Evolutionary conservation across 306 rosid genomes (phyloP).

Genomic region (Lagenaria siceraria): DNA sequence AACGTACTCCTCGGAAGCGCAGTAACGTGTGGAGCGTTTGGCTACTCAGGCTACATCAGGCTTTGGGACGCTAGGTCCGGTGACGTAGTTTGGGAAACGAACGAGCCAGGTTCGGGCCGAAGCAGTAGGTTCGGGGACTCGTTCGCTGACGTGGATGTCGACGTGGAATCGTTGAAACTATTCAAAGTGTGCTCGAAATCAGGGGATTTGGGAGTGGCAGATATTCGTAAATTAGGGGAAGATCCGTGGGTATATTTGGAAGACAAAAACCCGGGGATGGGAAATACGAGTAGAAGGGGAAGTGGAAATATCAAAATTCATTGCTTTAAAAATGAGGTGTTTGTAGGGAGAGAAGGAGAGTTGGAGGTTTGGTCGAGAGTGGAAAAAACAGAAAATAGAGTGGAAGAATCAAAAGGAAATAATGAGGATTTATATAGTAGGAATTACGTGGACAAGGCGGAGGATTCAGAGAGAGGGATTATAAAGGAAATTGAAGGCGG

Average conservation of each 20-base stretch:
- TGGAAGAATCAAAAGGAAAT: conserved; percentile 32
- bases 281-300: conserved; percentile 14
- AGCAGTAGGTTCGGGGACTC: conserved; percentile 77
- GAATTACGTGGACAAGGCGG: conserved; percentile 63
- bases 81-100: conserved; percentile 65
- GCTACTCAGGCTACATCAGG: conserved; percentile 62
- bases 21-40: conserved; percentile 52
- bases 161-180: conserved; percentile 37
- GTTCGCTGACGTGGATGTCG: conserved; percentile 53
- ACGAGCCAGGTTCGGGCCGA: conserved; percentile 78
- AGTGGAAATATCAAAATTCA: conserved; percentile 20
- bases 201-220: conserved; percentile 85
- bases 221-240: conserved; percentile 49
- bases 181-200: conserved; percentile 75
- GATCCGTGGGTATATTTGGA: conserved; percentile 86
- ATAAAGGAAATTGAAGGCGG: conserved; percentile 76
- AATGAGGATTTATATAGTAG: conserved; percentile 5
- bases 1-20: conserved; percentile 47
- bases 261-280: conserved; percentile 65
- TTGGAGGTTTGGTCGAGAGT: conserved; percentile 80
- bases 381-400: conserved; percentile 9
- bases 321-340: conserved; percentile 57
- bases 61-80: conserved; percentile 70
- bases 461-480: conserved; percentile 55
- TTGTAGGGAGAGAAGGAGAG: conserved; percentile 61